These are phyloP conservation scores for Luzula sylvatica DNA, from an alignment of 176 grass and related monocot species.

Conservation along the genomic window DNA sequence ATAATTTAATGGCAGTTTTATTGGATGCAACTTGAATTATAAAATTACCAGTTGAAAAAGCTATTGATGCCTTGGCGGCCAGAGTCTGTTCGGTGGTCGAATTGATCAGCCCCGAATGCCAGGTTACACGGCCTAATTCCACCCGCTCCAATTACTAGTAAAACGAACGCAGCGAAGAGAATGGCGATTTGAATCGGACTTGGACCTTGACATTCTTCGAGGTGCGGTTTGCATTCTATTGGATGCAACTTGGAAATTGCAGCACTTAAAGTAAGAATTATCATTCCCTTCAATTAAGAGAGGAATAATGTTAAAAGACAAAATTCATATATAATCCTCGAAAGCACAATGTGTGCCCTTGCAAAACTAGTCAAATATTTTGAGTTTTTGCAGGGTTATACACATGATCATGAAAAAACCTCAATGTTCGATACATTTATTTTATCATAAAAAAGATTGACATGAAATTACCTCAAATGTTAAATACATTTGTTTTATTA, in stretches of 20 bases:
- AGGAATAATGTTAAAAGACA: not conserved
- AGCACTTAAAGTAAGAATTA: conserved; percentile 62
- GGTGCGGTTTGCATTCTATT: not conserved
- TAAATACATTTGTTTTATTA: too few relatives aligned
- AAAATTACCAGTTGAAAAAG: conserved; percentile 68
- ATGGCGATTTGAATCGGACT: conserved; percentile 25
- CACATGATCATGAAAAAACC: too few relatives aligned
- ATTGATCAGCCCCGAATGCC: conserved; percentile 82
- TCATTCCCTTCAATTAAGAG: conserved; percentile 38
- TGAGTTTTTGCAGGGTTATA: too few relatives aligned
- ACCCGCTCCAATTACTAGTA: conserved; percentile 41
- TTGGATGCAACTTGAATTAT: too few relatives aligned
- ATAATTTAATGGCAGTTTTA: too few relatives aligned
- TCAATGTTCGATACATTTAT: too few relatives aligned
- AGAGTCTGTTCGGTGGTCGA: conserved; percentile 19
- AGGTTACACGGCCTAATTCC: conserved; percentile 75
- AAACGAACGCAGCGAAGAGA: conserved; percentile 34
- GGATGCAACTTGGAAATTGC: conserved; percentile 35
- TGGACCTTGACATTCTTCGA: not conserved
- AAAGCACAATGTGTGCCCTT: too few relatives aligned
- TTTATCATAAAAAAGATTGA: too few relatives aligned
- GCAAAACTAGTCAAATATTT: too few relatives aligned
- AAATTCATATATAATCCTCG: too few relatives aligned
- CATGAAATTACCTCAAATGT: too few relatives aligned
- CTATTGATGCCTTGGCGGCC: conserved; percentile 20